Base-by-base conservation (phyloP, 345 rosid genomes). In the Carallia brachiata region DNA sequence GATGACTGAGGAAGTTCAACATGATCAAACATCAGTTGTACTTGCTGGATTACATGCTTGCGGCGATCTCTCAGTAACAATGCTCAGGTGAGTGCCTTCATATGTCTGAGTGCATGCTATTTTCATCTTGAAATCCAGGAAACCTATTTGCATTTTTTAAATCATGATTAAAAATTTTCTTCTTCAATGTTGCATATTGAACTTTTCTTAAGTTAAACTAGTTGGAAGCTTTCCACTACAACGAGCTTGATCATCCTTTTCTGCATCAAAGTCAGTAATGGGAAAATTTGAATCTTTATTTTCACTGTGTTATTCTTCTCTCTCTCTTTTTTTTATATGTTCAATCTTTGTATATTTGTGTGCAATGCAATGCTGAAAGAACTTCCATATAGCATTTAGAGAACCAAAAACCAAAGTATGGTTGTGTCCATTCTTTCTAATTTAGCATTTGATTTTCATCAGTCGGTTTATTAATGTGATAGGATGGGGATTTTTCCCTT, bases 41-140 rank as follows among this genome's bases (percentile, higher is more conserved):
- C 95, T 94, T 75, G 91, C 98, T 68, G 97, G 98, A 60, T 89
- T 91, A 76, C 98, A 94, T 84, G 97, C 98, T 37, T 94, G 98
- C 67, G 98, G 98, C 23, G 96, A 94, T 87, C 93, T 91, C 61
- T 91, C 97, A 27, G 93, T 89, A 67, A 89, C 93, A 58, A 94
- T 94, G 96, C 86, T 94, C 65, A 83, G 77, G 97, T 89, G 78
- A 85, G 91, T 85, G 66, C 73, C 57, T 40, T 36, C 48, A 39
- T 57, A 23, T 31, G 47, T 63, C 48, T 52, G 19, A 37, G 7
- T 30, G 55, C 66, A 63, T 66, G 19, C 44, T 39, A 37, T 40
- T 66, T 62, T 54, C 48, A 53, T 6, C 27, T 59, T 19, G 44
- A 36, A 62, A 36, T 53, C 62, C 15, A 53, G 4, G 36, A 58